A percentile compares a stretch with the other conserved stretches of the same genome.
These are phyloP conservation scores for Tetradesmus lagerheimii DNA, from an alignment of 139 green algal species.

Conservation along the genomic window DNA sequence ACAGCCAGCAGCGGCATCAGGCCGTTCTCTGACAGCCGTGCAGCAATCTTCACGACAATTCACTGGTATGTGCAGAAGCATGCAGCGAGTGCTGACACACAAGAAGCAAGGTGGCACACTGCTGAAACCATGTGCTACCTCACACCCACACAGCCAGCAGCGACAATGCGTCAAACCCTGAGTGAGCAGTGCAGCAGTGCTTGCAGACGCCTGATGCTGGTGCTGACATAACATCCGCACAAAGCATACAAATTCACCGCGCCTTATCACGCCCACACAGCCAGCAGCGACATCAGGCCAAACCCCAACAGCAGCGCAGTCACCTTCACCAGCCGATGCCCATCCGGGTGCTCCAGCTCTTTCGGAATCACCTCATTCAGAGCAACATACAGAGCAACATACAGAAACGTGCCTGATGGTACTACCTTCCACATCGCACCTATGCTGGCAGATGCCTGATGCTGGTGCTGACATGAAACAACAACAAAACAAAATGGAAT, in stretches of 20 bases:
- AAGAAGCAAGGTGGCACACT: too few relatives aligned
- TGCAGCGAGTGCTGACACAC: conserved; percentile 64
- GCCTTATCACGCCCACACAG: conserved; percentile 87
- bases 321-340: conserved; percentile 69
- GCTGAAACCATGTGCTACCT: too few relatives aligned
- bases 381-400: conserved; percentile 87
- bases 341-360: conserved; percentile 68
- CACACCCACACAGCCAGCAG: conserved; percentile 76
- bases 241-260: too few relatives aligned
- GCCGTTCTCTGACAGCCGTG: conserved; percentile 72
- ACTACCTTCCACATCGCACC: too few relatives aligned
- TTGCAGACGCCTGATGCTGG: too few relatives aligned
- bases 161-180: conserved; percentile 65
- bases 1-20: conserved; percentile 84
- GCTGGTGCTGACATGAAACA: conserved; percentile 73
- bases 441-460: too few relatives aligned
- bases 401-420: too few relatives aligned
- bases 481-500: too few relatives aligned
- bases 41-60: conserved; percentile 81
- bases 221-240: too few relatives aligned
- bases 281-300: conserved; percentile 81
- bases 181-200: conserved; percentile 63
- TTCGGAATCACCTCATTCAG: conserved; percentile 88
- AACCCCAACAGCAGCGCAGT: conserved; percentile 73
- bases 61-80: conserved; percentile 91